Evolutionary conservation across 306 rosid species (phyloP), one percentile per base, ranked within the genome.

Genomic region (Myrica gale): DNA sequence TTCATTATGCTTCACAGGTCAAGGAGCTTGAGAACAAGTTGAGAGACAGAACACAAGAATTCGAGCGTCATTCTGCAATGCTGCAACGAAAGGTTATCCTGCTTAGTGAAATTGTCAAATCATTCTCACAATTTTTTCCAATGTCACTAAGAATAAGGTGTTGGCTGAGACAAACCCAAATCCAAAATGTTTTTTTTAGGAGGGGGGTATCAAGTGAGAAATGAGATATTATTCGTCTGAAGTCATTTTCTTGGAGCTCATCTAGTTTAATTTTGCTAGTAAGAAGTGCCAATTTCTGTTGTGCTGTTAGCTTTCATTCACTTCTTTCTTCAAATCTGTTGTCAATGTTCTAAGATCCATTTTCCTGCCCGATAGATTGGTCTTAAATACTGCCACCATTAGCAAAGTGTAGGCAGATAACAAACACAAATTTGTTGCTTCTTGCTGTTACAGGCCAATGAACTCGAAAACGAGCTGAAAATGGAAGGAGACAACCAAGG

Each of bases 81-180:
- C 84, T 90, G 41, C 86, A 84, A 63, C 86, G 87, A 47, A 87
- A 92, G 97, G 97, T 92, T 39, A 80, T 11, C 73, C 48, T 15
- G 41, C 41, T 39, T 17, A 37, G 2, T n/a, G 4, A 16, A 63
- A 63, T 39, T 41, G 21, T 37, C 16, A 63, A 63, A 17, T 39
- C 16, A 41, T 37, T 41, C 47, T 41, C 10, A 42, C 21, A 41
- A 9, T 52, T 63, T 39, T 42, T 47, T 63, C 20, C 48, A 63
- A 7, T 39, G 15, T 39, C 13, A 7, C 69, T 41, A 26, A 26
- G 32, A 11, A 56, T 20, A 56, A 56, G 32, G 11, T 19, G 9
- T 8, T 56, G 12, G 32, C 2, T 26, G 62, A 20, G 20, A 56
- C 20, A 9, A 19, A 11, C 37, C 11, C 9, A 56, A 56, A 13